phyloP scores from a whole-genome alignment of 306 rosid species.

The Phaseolus lunatus region DNA sequence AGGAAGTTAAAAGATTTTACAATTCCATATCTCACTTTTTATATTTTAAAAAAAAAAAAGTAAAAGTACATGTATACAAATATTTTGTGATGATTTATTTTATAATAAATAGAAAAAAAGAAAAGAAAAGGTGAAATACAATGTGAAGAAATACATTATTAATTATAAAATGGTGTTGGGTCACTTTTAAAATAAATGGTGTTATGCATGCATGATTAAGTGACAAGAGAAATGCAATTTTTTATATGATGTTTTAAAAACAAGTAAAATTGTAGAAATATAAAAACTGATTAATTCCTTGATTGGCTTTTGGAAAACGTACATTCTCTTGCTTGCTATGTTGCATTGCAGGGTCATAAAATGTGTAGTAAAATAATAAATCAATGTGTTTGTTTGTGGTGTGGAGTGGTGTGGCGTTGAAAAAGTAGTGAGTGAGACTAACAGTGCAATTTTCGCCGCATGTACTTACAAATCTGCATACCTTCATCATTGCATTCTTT shows the following conservation, averaged over 20 bases:
- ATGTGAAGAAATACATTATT: too few species aligned
- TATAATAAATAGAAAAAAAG: too few species aligned
- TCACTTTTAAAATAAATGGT: not conserved
- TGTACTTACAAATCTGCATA: conserved; percentile 4
- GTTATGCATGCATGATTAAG: not conserved
- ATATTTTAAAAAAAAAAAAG: too few species aligned
- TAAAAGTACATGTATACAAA: too few species aligned
- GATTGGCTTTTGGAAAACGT: not conserved
- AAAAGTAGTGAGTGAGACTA: not conserved
- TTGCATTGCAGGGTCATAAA: not conserved
- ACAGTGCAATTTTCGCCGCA: not conserved
- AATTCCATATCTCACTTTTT: too few species aligned
- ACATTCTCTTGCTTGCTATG: not conserved
- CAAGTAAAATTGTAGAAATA: not conserved
- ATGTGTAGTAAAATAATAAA: not conserved
- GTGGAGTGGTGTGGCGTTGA: too few species aligned
- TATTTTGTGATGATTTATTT: too few species aligned
- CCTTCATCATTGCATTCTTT: not conserved
- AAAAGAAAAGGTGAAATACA: too few species aligned
- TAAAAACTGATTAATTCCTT: too few species aligned
- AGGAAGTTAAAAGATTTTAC: too few species aligned
- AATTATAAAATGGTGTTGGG: not conserved
- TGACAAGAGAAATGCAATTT: not conserved
- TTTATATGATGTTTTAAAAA: not conserved
- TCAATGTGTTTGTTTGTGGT: not conserved